A percentile compares a stretch with the other conserved stretches of the same genome.
Evolutionary conservation across 352 stramenopile species (phyloP).

Genomic region (Peronospora destructor): DNA sequence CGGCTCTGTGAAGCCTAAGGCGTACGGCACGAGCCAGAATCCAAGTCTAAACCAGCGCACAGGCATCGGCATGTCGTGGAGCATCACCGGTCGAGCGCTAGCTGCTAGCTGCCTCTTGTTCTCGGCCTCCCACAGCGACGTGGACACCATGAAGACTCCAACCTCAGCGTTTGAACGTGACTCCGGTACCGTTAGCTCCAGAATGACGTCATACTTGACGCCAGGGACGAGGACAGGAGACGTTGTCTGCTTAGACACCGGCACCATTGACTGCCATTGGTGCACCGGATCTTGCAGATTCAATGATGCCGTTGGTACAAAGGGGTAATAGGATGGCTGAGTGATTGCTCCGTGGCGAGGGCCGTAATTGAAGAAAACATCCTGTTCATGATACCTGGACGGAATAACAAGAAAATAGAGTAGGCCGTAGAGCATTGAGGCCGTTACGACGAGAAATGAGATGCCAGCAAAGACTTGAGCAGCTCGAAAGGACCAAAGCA

Average conservation of each 20-base stretch:
- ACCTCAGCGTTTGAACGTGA: slow-evolving; percentile 54
- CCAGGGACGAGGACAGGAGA: slow-evolving; percentile 45
- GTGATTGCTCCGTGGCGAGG: slow-evolving; percentile 35
- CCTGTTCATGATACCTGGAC: slow-evolving; percentile 65
- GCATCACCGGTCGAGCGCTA: slow-evolving; percentile 52
- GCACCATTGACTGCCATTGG: slow-evolving; percentile 49
- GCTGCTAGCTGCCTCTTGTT: slow-evolving; percentile 29
- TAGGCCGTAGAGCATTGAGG: slow-evolving; percentile 55
- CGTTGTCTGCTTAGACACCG: slow-evolving; percentile 12
- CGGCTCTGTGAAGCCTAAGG: slow-evolving; percentile 48
- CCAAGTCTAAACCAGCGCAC: slow-evolving; percentile 43
- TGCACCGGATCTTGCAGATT: slow-evolving; percentile 48
- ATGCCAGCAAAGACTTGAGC: slow-evolving; percentile 32
- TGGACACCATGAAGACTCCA: slow-evolving; percentile 75
- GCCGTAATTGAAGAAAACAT: slow-evolving; percentile 75
- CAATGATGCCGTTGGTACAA: slow-evolving; percentile 45
- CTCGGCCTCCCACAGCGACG: slow-evolving; percentile 25
- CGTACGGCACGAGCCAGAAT: slow-evolving; percentile 48
- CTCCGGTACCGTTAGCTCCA: slow-evolving; percentile 66
- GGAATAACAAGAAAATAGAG: slow-evolving; percentile 80
- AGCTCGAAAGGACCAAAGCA: slow-evolving; percentile 35
- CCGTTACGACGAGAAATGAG: slow-evolving; percentile 42
- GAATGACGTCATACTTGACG: slow-evolving; percentile 72
- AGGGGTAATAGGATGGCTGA: not conserved
- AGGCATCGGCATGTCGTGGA: slow-evolving; percentile 53